Conservation (phyloP, 164 flowering plant species). For the Cinnamomum chago region DNA sequence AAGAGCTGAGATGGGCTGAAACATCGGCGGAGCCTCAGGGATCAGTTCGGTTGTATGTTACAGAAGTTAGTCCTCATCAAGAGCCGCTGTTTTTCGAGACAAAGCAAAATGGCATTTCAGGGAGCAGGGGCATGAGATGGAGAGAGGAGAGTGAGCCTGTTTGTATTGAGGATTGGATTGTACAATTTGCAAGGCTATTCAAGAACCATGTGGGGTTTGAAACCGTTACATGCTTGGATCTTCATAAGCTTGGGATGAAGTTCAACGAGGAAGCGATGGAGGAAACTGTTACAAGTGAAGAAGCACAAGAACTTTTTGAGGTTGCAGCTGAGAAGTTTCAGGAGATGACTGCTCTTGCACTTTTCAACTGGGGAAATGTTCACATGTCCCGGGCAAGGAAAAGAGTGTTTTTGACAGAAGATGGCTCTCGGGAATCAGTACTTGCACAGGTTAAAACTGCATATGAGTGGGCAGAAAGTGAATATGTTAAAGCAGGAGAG, state of each 20-base stretch:
- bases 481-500: slow-evolving; percentile 53
- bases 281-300: slow-evolving; percentile 70
- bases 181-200: slow-evolving; percentile 74
- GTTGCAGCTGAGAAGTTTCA: slow-evolving; percentile 71
- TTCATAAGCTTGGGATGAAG: slow-evolving; percentile 79
- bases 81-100: slow-evolving; percentile 39
- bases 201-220: slow-evolving; percentile 73
- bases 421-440: slow-evolving; percentile 43
- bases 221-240: slow-evolving; percentile 60
- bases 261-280: slow-evolving; percentile 81
- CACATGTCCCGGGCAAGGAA: slow-evolving; percentile 84
- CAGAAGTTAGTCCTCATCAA: slow-evolving; percentile 56
- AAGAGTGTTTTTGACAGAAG: slow-evolving; percentile 42
- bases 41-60: slow-evolving; percentile 57
- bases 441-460: slow-evolving; percentile 44
- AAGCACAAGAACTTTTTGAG: slow-evolving; percentile 64
- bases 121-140: slow-evolving; percentile 24
- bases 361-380: slow-evolving; percentile 89
- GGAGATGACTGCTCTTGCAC: slow-evolving; percentile 81
- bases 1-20: slow-evolving; percentile 76
- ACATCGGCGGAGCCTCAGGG: slow-evolving; percentile 45
- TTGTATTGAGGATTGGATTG: slow-evolving; percentile 70
- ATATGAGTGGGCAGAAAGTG: slow-evolving; percentile 65
- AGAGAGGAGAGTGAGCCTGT: slow-evolving; percentile 20
- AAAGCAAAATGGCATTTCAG: slow-evolving; percentile 9